Conservation (phyloP, 2,329 filamentous ascomycete species). For the Geosmithia morbida region DNA sequence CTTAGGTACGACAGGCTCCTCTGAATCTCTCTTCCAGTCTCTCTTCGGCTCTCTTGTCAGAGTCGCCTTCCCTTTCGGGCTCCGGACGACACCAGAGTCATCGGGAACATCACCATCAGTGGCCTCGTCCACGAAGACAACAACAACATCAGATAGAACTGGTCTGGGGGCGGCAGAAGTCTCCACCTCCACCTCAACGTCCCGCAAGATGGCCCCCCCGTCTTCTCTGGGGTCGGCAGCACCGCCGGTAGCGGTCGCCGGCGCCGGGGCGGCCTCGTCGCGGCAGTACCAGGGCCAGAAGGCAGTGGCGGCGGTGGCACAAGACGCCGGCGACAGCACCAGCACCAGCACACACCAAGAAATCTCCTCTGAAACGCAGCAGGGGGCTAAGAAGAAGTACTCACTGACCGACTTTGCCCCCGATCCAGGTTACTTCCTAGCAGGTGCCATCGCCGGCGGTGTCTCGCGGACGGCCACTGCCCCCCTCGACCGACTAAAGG, state of each 20-base stretch:
- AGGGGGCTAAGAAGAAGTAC: constrained; percentile 24
- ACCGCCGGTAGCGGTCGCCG: constrained; percentile 1
- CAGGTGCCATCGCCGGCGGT: constrained; percentile 86
- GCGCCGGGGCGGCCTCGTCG: background rate
- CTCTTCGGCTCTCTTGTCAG: constrained; percentile 65
- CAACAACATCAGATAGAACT: background rate
- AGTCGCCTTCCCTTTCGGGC: constrained; percentile 38
- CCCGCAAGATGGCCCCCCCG: background rate
- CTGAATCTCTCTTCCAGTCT: constrained; percentile 46
- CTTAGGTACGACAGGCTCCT: constrained; percentile 67
- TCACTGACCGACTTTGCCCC: constrained; percentile 57
- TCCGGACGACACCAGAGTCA: constrained; percentile 12
- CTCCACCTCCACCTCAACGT: background rate
- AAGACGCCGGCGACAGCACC: background rate
- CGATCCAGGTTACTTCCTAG: constrained; percentile 93
- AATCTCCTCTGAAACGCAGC: constrained; percentile 16
- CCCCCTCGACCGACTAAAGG: constrained; percentile 90
- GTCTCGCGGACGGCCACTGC: constrained; percentile 92
- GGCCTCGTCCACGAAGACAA: background rate
- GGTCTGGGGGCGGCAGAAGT: background rate
- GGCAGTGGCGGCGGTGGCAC: constrained; percentile 4
- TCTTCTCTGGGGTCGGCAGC: background rate
- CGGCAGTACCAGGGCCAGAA: constrained; percentile 6
- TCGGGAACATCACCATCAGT: constrained; percentile 2
- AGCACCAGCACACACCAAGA: constrained; percentile 17